Evolutionary conservation across 495 filamentous ascomycete genomes (phyloP), one percentile per base, ranked within the genome.

Genomic region (Penicillium robsamsonii): DNA sequence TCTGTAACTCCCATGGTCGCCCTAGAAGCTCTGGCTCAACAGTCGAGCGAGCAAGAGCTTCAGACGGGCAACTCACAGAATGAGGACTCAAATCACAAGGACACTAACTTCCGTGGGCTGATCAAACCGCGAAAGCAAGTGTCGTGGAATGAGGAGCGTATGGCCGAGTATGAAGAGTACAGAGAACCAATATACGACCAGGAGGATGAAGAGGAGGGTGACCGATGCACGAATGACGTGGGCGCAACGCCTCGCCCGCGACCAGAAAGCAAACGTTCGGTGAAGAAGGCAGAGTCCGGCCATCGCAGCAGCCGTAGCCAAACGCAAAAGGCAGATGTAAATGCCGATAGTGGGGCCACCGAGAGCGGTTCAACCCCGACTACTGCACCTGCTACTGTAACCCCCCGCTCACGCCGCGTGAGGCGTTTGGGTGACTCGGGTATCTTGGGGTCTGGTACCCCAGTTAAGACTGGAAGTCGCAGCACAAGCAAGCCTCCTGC

Each of bases 1-100:
- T 67, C 79, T 17, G 58, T 81, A 31, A 60, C 75, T 22, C 82
- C 83, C 18, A 74, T 72, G 52, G 55, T 72, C 38, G 69, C 64
- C 24, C 66, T 87, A 6, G 65, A 78, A 53, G 73, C 70, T 42
- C 55, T 86, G 35, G 63, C 65, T 5, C 65, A 62, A 49, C 60
- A 65, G 12, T 38, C 60, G 10, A 50, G 57, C 0, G 30, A 59
- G 41, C 56, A 56, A 17, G 25, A 37, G 3, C 31, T 41, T 3
- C 41, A 30, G 12, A 10, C 55, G 7, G 37, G 20, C 22, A 50
- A 55, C 27, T 50, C 57, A 40, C 49, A 57, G 30, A 30, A 57
- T 57, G 54, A 22, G n/a, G 20, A 45, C 5, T 25, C 53, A 27
- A 46, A 35, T 6, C 43, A 51, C 24, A 52, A 56, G 18, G 22